phyloP scores from a whole-genome alignment of 2,329 filamentous ascomycete species.

The Calonectria pteridis region DNA sequence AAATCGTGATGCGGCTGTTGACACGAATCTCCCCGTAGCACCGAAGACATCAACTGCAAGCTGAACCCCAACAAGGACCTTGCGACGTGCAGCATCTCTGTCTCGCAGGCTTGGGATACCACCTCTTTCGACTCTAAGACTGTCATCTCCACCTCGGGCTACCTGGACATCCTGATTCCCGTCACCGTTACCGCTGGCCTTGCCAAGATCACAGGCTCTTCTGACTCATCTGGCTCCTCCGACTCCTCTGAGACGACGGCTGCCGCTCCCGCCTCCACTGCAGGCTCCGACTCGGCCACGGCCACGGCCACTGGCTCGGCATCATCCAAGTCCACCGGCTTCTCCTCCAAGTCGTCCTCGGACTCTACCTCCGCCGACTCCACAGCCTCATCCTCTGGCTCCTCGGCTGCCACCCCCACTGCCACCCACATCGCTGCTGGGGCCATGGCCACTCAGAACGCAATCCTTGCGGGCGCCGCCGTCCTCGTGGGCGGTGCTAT shows the following conservation, averaged over 20 bases:
- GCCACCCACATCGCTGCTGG: slow-evolving; percentile 47
- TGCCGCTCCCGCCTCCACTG: slow-evolving; percentile 26
- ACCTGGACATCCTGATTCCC: slow-evolving; percentile 39
- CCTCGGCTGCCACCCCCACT: slow-evolving; percentile 33
- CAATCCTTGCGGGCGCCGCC: slow-evolving; percentile 51
- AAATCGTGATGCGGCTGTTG: neutral
- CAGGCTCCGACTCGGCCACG: slow-evolving; percentile 4
- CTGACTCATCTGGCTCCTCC: slow-evolving; percentile 12
- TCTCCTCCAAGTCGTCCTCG: neutral
- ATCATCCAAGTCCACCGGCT: slow-evolving; percentile 12
- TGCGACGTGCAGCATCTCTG: slow-evolving; percentile 39
- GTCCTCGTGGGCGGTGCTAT: slow-evolving; percentile 52
- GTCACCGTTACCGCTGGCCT: slow-evolving; percentile 55
- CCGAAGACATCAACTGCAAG: slow-evolving; percentile 39
- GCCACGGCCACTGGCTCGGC: slow-evolving; percentile 28
- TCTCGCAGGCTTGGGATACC: slow-evolving; percentile 9
- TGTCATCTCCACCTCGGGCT: slow-evolving; percentile 27
- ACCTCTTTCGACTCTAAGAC: slow-evolving; percentile 8
- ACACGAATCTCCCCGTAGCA: slow-evolving; percentile 24
- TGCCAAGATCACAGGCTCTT: slow-evolving; percentile 47
- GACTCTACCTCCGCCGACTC: neutral
- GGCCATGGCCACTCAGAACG: slow-evolving; percentile 50
- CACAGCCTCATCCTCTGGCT: slow-evolving; percentile 18
- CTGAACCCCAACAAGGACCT: slow-evolving; percentile 40
- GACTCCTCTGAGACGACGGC: slow-evolving; percentile 27